Base-by-base conservation (phyloP, 2,329 filamentous ascomycete genomes). In the Fusarium metavorans region DNA sequence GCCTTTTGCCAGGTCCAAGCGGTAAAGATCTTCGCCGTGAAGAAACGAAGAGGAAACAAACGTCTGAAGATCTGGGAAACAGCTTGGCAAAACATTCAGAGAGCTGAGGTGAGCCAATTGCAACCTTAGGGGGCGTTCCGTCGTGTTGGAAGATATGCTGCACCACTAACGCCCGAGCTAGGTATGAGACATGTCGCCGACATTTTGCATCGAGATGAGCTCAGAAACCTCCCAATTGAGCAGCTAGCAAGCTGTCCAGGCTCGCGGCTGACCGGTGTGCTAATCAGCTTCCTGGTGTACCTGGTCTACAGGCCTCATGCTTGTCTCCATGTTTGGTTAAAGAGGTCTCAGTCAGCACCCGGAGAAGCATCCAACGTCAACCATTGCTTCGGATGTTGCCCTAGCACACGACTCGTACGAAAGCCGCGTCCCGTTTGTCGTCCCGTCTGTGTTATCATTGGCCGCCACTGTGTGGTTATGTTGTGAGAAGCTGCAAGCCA, bases 151-250 rank as follows among this genome's bases (percentile, higher is more conserved):
- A 62, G 34, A 50, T 18, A 48, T 48, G 23, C 20, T 18, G 37
- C 48, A 27, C 8, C 23, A 20, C 34, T 18, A 8, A 27, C 10
- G 32, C 10, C 13, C 35, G 30, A 37, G 43, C 5, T 16, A 14
- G 32, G 45, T 14, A 27, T 65, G 71, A 69, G 52, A 68, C 41
- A 60, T 27, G 43, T 9, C 23, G 35, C 11, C 5, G 18, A 64
- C 18, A 14, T 54, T 37, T 23, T 39, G n/a, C 62, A 65, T 68
- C 64, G 57, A 68, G 48, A 72, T 71, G 52, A 37, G 37, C n/a
- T 58, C n/a, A 45, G 11, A 9, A 50, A 9, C 5, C 45, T 30
- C 45, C 45, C 25, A 50, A 30, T 30, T 50, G 45, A 50, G 45
- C 9, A 50, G 4, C 14, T n/a, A n/a, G 45, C 45, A 50, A 30